Percentiles rank a stretch among this genome's conserved stretches.
Evolutionary conservation across 1,284 basidiomycete genomes (phyloP).

Genomic region (Ceratobasidium sp.): DNA sequence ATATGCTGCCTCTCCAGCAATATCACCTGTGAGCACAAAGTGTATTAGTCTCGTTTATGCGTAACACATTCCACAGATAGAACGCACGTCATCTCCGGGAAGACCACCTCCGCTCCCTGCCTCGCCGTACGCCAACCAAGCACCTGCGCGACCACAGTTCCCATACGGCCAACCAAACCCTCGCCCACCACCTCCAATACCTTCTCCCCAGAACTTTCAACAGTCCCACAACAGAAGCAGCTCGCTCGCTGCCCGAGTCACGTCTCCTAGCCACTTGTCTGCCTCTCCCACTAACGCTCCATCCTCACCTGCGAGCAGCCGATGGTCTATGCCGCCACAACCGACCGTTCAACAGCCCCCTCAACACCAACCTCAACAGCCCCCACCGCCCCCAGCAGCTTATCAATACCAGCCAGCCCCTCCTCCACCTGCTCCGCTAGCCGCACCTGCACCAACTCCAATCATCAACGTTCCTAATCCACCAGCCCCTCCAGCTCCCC

Average conservation of each 20-base stretch:
- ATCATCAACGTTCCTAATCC: conserved; percentile 52
- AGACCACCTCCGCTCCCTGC: conserved; percentile 5
- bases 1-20: neutral
- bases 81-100: neutral
- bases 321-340: conserved; percentile 39
- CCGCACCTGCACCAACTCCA: conserved; percentile 45
- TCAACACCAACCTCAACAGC: conserved; percentile 52
- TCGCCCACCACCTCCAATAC: conserved; percentile 46
- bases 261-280: conserved; percentile 16
- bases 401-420: conserved; percentile 48
- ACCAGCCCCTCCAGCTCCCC: conserved; percentile 46
- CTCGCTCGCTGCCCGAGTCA: conserved; percentile 7
- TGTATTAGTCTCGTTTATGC: neutral
- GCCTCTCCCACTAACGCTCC: neutral
- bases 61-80: conserved; percentile 1
- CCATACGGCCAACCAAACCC: conserved; percentile 42
- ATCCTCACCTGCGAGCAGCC: neutral
- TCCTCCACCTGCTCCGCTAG: conserved; percentile 49
- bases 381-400: conserved; percentile 45
- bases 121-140: conserved; percentile 20
- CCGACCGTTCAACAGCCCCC: conserved; percentile 45
- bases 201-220: conserved; percentile 28
- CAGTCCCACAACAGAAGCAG: conserved; percentile 31
- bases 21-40: neutral
- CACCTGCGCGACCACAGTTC: conserved; percentile 25